Evolutionary conservation across 192 early-diverging fungal species (phyloP), one percentile per base, ranked within the genome.

Genomic region (Pecoramyces ruminantium): DNA sequence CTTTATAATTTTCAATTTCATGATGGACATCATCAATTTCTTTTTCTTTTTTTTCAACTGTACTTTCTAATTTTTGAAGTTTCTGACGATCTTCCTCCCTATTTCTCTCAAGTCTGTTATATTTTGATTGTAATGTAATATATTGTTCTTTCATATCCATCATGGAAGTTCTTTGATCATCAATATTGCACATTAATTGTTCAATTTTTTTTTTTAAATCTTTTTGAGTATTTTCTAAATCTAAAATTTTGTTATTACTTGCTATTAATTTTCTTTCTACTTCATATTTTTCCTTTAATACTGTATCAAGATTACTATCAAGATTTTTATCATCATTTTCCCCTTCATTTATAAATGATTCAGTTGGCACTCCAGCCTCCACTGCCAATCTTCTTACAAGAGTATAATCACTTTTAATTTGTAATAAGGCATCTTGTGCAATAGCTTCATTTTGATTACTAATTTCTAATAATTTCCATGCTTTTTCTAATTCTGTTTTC

Each of bases 391-490:
- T 67, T 67, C 51, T 67, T 8, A 67, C 51, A 67, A 67, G 51
- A 27, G 51, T 67, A 67, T 67, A 67, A n/a, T 67, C 51, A n/a
- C 51, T 67, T 67, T 67, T 67, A 0, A 67, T 67, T 67, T 67
- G 51, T 67, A 67, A 67, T 67, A 67, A n/a, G n/a, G 51, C 51
- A 67, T 67, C 51, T n/a, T 67, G 51, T n/a, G 51, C 51, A 27
- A 67, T 67, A n/a, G 81, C 38, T 81, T 77, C 77, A 78, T 29
- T 77, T 81, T 77, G 28, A 38, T 78, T 39, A 38, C 81, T 29
- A 14, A 79, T 82, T 82, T 90, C 88, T 29, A 90, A 87, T 84
- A 86, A 83, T 77, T 90, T 90, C 89, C 89, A 90, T 2, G 88
- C 87, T 67, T 87, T 87, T 79, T 85, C 84, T 30, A 90, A 84